Evolutionary conservation across 345 rosid species (phyloP), one percentile per base, ranked within the genome.

Genomic region (Linum tenue): DNA sequence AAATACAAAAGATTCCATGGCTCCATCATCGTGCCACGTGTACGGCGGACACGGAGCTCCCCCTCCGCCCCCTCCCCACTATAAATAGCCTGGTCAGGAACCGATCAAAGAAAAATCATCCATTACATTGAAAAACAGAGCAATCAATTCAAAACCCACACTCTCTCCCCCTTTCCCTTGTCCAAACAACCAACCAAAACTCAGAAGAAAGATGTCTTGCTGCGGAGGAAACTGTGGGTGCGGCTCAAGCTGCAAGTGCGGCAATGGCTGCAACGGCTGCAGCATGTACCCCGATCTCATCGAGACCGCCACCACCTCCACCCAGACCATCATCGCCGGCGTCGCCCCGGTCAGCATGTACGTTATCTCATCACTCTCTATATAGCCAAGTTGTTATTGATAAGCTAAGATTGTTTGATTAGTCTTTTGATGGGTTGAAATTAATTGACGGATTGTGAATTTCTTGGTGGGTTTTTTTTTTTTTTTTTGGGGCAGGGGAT

Each of bases 401-500:
- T 51, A 1, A 9, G 10, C 9, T 51, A 5, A 5, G 14, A 51
- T 51, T 11, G 1, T 7, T 51, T 9, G 3, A 2, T 2, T 51
- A 3, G 10, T 11, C 10, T 16, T 9, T 9, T 3, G n/a, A 51
- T 1, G n/a, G 1, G 3, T 51, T 51, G 6, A 51, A 51, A 51
- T 51, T 51, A 51, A 51, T 51, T 51, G 2, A 9, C 5, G n/a
- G 31, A 22, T 22, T 22, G 31, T 22, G 31, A 22, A 22, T 22
- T 22, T 22, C 31, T 22, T 22, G 31, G 31, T 22, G 31, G n/a
- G 2, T 17, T 5, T 15, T 17, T n/a, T n/a, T n/a, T n/a, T n/a
- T n/a, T n/a, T 16, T 17, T 4, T 57, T 17, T 57, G n/a, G 7
- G 51, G 64, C 70, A 84, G 85, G 80, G 8, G 35, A 51, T 17